These are phyloP conservation scores for Fusarium acutatum DNA, from an alignment of 2,329 filamentous ascomycete species.

Conservation along the genomic window DNA sequence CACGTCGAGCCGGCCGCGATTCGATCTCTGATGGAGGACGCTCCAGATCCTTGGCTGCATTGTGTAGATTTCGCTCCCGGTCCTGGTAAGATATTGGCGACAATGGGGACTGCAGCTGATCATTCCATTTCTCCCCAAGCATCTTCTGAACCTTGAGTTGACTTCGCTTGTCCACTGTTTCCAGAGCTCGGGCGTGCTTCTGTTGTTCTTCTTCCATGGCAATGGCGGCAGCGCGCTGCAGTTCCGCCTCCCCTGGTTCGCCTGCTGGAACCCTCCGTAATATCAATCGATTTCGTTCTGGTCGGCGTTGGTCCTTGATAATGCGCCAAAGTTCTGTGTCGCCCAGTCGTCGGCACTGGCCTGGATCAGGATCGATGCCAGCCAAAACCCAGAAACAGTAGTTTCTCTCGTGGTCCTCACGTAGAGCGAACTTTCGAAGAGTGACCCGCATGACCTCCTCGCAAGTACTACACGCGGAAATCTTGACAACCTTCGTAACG, in stretches of 20 bases:
- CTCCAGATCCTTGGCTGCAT: constrained; percentile 66
- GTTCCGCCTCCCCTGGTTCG: constrained; percentile 86
- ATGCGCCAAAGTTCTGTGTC: constrained; percentile 92
- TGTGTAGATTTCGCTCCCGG: constrained; percentile 72
- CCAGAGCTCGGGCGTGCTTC: constrained; percentile 70
- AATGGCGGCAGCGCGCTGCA: constrained; percentile 87
- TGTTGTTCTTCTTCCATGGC: constrained; percentile 87
- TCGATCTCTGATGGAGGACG: constrained; percentile 61
- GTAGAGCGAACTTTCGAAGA: constrained; percentile 84
- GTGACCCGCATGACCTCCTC: constrained; percentile 94
- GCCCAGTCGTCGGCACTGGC: constrained; percentile 80
- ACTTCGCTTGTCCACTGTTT: constrained; percentile 76
- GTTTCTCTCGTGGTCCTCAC: constrained; percentile 90
- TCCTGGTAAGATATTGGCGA: constrained; percentile 81
- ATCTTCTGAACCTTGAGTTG: constrained; percentile 90
- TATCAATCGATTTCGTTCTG: constrained; percentile 90
- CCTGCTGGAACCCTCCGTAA: constrained; percentile 91
- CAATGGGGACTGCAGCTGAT: constrained; percentile 81
- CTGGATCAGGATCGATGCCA: constrained; percentile 83
- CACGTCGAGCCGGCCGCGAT: constrained; percentile 54
- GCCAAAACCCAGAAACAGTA: constrained; percentile 97
- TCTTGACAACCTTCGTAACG: constrained; percentile 91
- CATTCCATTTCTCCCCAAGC: constrained; percentile 86
- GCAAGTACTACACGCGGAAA: constrained; percentile 88
- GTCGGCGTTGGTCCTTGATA: constrained; percentile 84